Evolutionary conservation across 2,329 filamentous ascomycete species (phyloP).

Genomic region (Fusarium pseudograminearum): DNA sequence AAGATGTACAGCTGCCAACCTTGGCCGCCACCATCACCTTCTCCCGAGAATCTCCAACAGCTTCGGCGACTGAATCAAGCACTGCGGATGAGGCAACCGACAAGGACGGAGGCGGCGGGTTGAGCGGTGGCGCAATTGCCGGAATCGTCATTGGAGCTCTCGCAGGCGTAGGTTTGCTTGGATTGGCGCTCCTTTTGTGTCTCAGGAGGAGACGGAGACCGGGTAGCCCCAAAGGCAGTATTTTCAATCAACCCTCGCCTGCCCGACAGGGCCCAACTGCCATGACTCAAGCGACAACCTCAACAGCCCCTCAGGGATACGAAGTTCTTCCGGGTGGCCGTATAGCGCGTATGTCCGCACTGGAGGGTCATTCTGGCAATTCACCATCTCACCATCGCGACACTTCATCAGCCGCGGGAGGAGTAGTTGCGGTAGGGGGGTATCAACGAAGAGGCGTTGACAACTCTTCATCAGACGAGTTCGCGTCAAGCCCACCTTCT

Average conservation of each 20-base stretch:
- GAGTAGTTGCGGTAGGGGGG: slow-evolving; percentile 58
- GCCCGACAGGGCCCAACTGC: slow-evolving; percentile 62
- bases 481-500: slow-evolving; percentile 74
- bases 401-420: slow-evolving; percentile 54
- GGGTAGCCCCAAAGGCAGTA: slow-evolving; percentile 74
- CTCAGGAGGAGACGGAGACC: slow-evolving; percentile 65
- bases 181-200: slow-evolving; percentile 76
- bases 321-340: slow-evolving; percentile 86
- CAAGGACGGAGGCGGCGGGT: slow-evolving; percentile 49
- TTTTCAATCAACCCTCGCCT: slow-evolving; percentile 92
- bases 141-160: slow-evolving; percentile 89
- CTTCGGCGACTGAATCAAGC: slow-evolving; percentile 43
- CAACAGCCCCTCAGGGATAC: slow-evolving; percentile 65
- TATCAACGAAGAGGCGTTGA: slow-evolving; percentile 64
- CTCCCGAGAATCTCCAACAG: slow-evolving; percentile 58
- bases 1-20: slow-evolving; percentile 80
- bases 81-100: slow-evolving; percentile 32
- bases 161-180: slow-evolving; percentile 76
- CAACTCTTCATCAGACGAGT: slow-evolving; percentile 78
- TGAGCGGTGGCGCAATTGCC: slow-evolving; percentile 90
- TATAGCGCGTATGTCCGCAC: slow-evolving; percentile 93
- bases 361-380: slow-evolving; percentile 79
- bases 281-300: slow-evolving; percentile 53
- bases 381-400: slow-evolving; percentile 67
- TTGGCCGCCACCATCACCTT: slow-evolving; percentile 77